phyloP scores from a whole-genome alignment of 139 green algal genomes.

The Chlorella sp. region DNA sequence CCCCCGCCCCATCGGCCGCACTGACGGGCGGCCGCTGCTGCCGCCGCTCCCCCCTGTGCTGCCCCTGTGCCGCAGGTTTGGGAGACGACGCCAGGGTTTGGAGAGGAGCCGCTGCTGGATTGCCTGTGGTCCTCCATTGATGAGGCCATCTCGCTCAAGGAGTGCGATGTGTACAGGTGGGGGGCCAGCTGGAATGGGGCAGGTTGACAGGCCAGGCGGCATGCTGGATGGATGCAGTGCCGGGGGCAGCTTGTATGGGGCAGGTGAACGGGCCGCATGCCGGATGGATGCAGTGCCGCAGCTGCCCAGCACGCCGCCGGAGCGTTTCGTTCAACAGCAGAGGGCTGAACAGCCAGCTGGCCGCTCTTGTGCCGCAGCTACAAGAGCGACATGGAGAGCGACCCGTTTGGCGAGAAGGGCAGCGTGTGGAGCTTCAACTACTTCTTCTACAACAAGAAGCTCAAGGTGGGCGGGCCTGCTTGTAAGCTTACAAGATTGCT shows the following conservation, averaged over 20 bases:
- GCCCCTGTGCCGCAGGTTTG: conserved; percentile 73
- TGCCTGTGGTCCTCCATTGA: conserved; percentile 92
- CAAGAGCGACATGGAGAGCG: conserved; percentile 84
- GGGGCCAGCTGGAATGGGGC: too few relatives aligned
- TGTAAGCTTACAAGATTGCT: too few relatives aligned
- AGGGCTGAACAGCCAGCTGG: too few relatives aligned
- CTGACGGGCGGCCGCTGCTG: background rate
- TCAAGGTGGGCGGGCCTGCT: too few relatives aligned
- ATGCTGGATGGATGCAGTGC: too few relatives aligned
- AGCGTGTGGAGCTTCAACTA: conserved; percentile 97
- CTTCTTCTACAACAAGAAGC: conserved; percentile 98
- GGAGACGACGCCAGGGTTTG: conserved; percentile 82
- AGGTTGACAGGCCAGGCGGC: too few relatives aligned
- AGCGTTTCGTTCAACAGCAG: too few relatives aligned
- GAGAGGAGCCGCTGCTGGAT: conserved; percentile 86
- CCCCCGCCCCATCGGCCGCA: background rate
- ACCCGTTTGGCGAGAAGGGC: conserved; percentile 90
- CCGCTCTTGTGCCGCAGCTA: conserved; percentile 76
- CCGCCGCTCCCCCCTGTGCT: background rate
- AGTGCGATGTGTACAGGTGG: conserved; percentile 93
- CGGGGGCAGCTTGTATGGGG: too few relatives aligned
- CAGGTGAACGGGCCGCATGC: too few relatives aligned
- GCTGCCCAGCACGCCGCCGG: too few relatives aligned
- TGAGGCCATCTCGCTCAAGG: conserved; percentile 89
- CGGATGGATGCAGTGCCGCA: too few relatives aligned